A percentile compares a stretch with the other conserved stretches of the same genome.
Evolutionary conservation across 441 rosid species (phyloP).

Genomic region (Populus hybrid): DNA sequence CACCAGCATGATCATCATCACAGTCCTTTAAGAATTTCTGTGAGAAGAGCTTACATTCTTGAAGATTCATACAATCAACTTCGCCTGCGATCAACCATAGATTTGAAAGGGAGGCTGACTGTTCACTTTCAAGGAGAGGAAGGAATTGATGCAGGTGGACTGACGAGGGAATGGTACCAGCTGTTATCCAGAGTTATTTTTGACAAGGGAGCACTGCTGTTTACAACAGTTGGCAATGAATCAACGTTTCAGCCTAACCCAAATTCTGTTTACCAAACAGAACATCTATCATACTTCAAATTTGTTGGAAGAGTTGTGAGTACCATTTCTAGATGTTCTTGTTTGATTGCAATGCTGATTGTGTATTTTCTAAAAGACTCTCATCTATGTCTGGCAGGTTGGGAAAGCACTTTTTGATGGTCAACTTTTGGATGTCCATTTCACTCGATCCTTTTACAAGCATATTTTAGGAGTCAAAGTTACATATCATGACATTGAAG

Average conservation of each 20-base stretch:
- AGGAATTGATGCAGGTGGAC: conserved; percentile 99
- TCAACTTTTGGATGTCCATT: conserved; percentile 93
- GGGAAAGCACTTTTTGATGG: conserved; percentile 96
- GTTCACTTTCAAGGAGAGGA: conserved; percentile 97
- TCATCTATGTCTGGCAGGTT: conserved; percentile 48
- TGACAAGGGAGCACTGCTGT: conserved; percentile 93
- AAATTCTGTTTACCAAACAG: conserved; percentile 92
- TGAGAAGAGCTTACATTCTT: conserved; percentile 91
- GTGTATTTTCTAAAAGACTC: conserved; percentile 15
- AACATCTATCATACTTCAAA: conserved; percentile 96
- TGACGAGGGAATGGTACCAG: conserved; percentile 99
- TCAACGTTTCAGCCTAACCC: conserved; percentile 98
- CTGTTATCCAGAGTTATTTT: conserved; percentile 90
- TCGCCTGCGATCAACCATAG: conserved; percentile 76
- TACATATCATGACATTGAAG: conserved; percentile 94
- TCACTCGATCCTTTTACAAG: conserved; percentile 96
- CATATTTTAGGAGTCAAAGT: conserved; percentile 90
- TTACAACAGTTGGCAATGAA: conserved; percentile 96
- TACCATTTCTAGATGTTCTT: conserved; percentile 20
- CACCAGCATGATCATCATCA: conserved; percentile 93
- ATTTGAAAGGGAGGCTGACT: conserved; percentile 88
- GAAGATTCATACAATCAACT: conserved; percentile 97
- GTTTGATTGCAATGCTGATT: conserved; percentile 3
- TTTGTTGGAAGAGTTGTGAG: conserved; percentile 97
- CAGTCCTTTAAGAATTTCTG: conserved; percentile 86